Base-by-base conservation (phyloP, 805 yeast genomes). In the Wickerhamiella nectarea region DNA sequence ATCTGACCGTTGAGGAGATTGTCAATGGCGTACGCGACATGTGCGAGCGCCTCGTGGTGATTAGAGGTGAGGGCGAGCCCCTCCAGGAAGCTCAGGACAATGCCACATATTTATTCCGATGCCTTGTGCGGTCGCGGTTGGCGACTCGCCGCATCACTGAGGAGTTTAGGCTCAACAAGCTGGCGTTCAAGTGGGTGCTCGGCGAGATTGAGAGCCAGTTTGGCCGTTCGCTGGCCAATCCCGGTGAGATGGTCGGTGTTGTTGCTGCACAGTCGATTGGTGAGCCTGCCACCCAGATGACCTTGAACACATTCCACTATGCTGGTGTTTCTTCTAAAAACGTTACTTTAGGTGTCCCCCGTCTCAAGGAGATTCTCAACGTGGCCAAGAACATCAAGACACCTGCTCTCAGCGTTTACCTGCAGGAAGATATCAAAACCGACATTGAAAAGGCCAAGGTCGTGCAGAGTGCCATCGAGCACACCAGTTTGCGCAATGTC, bases 221-320 rank as follows among this genome's bases (percentile, higher is more conserved):
- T 68, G 85, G 85, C 52, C 82, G 80, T 63, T 77, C 95, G 7
- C 70, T 83, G 60, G 95, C 86, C 36, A 89, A 87, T 50, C 95
- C 97, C 3, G 96, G 96, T 71, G 96, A 87, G 62, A 87, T 87
- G 95, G 96, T 87, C 46, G 96, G 96, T 70, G 94, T 87, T 42
- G 74, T 87, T 57, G 96, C 96, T 43, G 95, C 96, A 2, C 96
- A 87, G 68, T 85, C 95, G 29, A 87, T 87, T 66, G 96, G 96
- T 69, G 96, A 87, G 62, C 96, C 96, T 41, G 95, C 96, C 34
- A 87, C 96, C 25, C 96, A 87, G 65, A 87, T 87, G 96, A 87
- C 96, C 2, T 72, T 87, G 65, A 87, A 87, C 59, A 87, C 96
- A 54, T 87, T 86, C 87, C 95, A 86, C 70, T 86, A 84, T 70